These are phyloP conservation scores for Raddia distichophylla DNA, from an alignment of 176 grass and related monocot genomes.

Conservation along the genomic window DNA sequence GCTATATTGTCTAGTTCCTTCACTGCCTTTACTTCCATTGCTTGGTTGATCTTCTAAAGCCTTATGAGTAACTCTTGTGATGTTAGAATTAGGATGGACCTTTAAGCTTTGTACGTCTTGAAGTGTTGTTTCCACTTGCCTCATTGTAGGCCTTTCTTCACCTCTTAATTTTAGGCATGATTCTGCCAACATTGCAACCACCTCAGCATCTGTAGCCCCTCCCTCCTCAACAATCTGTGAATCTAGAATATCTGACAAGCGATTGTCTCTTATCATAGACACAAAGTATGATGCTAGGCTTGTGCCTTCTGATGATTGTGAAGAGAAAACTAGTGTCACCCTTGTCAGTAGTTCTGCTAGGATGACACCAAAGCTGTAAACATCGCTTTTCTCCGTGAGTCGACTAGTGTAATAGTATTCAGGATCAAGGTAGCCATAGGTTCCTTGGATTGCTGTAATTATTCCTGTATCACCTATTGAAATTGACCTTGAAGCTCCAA, in stretches of 20 bases:
- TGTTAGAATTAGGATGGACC: neutral
- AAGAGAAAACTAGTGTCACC: conserved; percentile 36
- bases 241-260: conserved; percentile 43
- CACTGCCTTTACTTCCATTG: neutral
- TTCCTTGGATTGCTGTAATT: conserved; percentile 44
- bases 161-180: conserved; percentile 49
- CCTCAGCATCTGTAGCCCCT: neutral
- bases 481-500: conserved; percentile 56
- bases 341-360: conserved; percentile 47
- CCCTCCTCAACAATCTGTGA: conserved; percentile 41
- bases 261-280: conserved; percentile 17
- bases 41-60: neutral
- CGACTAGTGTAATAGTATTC: conserved; percentile 52
- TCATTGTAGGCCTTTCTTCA: conserved; percentile 48
- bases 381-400: conserved; percentile 48
- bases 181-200: conserved; percentile 16
- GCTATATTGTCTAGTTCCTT: conserved; percentile 46
- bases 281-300: conserved; percentile 44
- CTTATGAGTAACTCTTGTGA: neutral
- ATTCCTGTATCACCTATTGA: conserved; percentile 42
- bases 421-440: conserved; percentile 51
- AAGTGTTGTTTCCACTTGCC: conserved; percentile 42
- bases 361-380: conserved; percentile 51
- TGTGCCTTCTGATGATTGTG: neutral
- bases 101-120: conserved; percentile 36